Evolutionary conservation across 1,284 basidiomycete species (phyloP).

Genomic region (Pseudozyma sp.): DNA sequence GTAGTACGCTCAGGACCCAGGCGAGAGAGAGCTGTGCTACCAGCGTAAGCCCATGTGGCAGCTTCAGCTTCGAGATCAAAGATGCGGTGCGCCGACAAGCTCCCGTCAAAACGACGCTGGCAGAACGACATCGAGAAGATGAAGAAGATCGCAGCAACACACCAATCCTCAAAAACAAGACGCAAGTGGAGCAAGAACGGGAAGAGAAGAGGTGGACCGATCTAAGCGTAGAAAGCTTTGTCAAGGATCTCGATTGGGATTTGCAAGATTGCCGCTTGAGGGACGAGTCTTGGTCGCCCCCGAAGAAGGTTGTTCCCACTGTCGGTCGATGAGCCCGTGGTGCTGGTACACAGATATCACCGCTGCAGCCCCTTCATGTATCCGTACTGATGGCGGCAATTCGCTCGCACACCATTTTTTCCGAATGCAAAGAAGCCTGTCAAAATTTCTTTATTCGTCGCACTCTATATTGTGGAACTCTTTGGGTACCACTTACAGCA

Average conservation of each 20-base stretch:
- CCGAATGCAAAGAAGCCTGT: too few species aligned
- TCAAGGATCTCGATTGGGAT: slow-evolving; percentile 31
- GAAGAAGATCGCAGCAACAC: not conserved
- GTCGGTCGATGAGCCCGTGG: not conserved
- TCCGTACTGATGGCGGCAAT: too few species aligned
- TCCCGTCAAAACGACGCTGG: not conserved
- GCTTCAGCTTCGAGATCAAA: slow-evolving; percentile 43
- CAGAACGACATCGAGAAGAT: not conserved
- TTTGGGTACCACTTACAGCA: too few species aligned
- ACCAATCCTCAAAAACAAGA: not conserved
- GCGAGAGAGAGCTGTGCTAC: slow-evolving; percentile 8
- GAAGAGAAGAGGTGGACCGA: not conserved
- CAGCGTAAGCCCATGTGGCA: slow-evolving; percentile 18
- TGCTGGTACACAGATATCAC: too few species aligned
- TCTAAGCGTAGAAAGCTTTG: slow-evolving; percentile 14
- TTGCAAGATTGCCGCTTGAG: slow-evolving; percentile 3
- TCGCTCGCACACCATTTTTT: too few species aligned
- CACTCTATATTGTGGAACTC: too few species aligned
- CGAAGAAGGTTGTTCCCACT: not conserved
- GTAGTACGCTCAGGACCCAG: slow-evolving; percentile 8
- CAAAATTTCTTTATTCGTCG: too few species aligned
- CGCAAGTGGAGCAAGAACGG: not conserved
- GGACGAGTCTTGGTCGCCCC: not conserved
- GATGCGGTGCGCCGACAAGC: slow-evolving; percentile 18
- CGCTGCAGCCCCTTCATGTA: too few species aligned